Evolutionary conservation across 176 grass and related monocot genomes (phyloP).

Genomic region (Saccharum officinarum): DNA sequence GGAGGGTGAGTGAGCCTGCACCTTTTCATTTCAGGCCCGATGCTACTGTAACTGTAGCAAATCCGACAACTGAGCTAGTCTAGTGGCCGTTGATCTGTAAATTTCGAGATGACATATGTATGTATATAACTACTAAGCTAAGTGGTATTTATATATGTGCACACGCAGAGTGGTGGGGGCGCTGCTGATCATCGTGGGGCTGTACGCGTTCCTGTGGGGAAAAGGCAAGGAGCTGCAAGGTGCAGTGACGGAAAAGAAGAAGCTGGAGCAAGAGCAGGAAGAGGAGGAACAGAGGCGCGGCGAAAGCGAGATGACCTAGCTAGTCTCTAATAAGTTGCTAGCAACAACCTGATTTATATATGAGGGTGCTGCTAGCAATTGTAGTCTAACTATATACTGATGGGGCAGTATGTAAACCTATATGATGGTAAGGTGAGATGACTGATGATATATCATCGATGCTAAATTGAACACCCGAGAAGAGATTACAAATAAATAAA

Average conservation of each 20-base stretch:
- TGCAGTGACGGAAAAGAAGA: too few species aligned
- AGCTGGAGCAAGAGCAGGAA: not conserved
- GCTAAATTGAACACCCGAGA: too few species aligned
- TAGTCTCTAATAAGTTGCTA: not conserved
- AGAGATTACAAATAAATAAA: too few species aligned
- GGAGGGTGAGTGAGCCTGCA: conserved; percentile 8
- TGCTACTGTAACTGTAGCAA: not conserved
- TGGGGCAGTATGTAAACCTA: not conserved
- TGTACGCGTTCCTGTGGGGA: conserved; percentile 41
- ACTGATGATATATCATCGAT: too few species aligned
- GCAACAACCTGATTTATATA: not conserved
- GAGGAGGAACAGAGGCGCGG: not conserved
- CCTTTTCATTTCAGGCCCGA: not conserved
- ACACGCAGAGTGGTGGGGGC: conserved; percentile 5
- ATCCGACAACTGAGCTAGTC: not conserved
- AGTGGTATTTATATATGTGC: not conserved
- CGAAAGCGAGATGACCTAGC: not conserved
- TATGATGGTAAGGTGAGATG: too few species aligned
- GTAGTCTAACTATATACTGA: not conserved
- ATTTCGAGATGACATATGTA: too few species aligned
- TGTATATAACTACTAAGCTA: not conserved
- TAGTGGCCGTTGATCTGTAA: too few species aligned
- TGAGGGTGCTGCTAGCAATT: not conserved
- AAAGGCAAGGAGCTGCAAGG: conserved; percentile 35
- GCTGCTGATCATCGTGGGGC: conserved; percentile 34